Conservation (phyloP, 78 protist genomes). For the Dictyostelium discoideum region dicty_2.7 NC_007088.5:5972501-5973000, state of each 20-base stretch:
- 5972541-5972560: conserved; percentile 45
- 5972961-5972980: conserved; percentile 70
- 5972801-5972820: conserved; percentile 18
- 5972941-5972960: conserved; percentile 37
- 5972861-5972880: not conserved
- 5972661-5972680: not conserved
- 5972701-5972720: conserved; percentile 8
- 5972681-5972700: not conserved
- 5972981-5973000: conserved; percentile 49
- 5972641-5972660: conserved; percentile 4
- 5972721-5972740: conserved; percentile 32
- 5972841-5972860: not conserved
- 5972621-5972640: not conserved
- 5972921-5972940: conserved; percentile 47
- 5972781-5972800: conserved; percentile 37
- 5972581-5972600: not conserved
- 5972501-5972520: too few relatives aligned
- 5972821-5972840: not conserved
- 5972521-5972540: conserved; percentile 15
- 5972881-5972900: not conserved
- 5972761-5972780: not conserved
- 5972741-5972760: conserved; percentile 42
- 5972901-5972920: conserved; percentile 9
- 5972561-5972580: not conserved
- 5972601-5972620: not conserved